A percentile compares a stretch with the other conserved stretches of the same genome.
These are phyloP conservation scores for Themeda triandra DNA, from an alignment of 176 grass and related monocot species.

Conservation along the genomic window DNA sequence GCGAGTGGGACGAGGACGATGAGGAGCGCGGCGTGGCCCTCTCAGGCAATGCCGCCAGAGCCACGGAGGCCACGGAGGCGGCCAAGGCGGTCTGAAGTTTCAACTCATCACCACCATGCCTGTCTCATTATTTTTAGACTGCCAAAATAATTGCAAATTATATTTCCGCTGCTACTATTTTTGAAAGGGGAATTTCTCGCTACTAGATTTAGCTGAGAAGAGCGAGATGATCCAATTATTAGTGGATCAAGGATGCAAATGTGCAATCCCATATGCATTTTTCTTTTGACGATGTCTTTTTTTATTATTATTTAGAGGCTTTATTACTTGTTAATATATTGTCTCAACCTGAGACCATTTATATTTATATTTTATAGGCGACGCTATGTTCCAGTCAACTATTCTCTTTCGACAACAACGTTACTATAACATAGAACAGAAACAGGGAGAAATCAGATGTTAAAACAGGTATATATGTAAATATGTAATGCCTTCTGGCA, in stretches of 20 bases:
- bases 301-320: neutral
- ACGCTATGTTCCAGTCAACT: neutral
- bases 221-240: constrained; percentile 9
- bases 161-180: neutral
- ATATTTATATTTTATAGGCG: neutral
- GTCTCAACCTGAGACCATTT: neutral
- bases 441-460: no score
- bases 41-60: neutral
- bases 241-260: constrained; percentile 15
- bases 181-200: no score
- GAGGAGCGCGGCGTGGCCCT: neutral
- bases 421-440: neutral
- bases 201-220: neutral
- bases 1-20: constrained; percentile 61
- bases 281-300: no score
- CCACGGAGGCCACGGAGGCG: constrained; percentile 28
- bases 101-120: neutral
- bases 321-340: neutral
- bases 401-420: neutral
- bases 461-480: neutral
- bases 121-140: neutral
- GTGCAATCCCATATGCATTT: neutral
- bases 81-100: constrained; percentile 30
- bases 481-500: no score
- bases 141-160: neutral